Percentiles rank a stretch among this genome's conserved stretches.
Conservation (phyloP, 192 early-diverging fungal genomes). For the Umbelopsis sp. region DNA sequence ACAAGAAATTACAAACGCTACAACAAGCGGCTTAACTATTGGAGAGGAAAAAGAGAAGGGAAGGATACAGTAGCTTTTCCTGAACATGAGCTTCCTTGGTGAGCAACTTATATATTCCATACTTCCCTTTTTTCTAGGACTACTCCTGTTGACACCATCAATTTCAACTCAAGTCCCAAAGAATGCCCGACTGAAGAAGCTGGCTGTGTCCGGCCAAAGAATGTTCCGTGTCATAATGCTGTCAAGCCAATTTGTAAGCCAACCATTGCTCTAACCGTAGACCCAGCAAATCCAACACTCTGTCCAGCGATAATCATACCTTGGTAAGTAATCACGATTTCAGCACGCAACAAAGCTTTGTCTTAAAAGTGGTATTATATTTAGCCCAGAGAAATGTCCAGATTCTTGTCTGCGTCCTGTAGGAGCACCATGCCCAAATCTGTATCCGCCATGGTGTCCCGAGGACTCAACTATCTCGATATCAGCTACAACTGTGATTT, state of each 20-base stretch:
- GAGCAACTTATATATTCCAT: too few species aligned
- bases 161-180: not conserved
- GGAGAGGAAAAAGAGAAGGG: too few species aligned
- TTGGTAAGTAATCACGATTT: not conserved
- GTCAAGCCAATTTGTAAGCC: not conserved
- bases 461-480: not conserved
- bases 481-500: not conserved
- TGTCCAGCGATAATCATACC: not conserved
- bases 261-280: not conserved
- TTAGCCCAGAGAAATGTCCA: not conserved
- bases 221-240: not conserved
- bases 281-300: not conserved
- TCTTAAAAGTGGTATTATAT: not conserved
- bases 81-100: too few species aligned
- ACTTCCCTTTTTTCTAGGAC: too few species aligned
- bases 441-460: not conserved
- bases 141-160: too few species aligned
- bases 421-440: not conserved
- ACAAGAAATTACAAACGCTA: too few species aligned
- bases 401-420: not conserved
- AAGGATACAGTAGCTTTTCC: too few species aligned
- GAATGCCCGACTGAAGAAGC: constrained; percentile 3
- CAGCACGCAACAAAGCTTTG: too few species aligned
- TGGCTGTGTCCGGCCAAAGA: not conserved
- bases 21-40: too few species aligned